These are phyloP conservation scores for Eugenia klotzschiana DNA, from an alignment of 441 rosid species.

Conservation along the genomic window DNA sequence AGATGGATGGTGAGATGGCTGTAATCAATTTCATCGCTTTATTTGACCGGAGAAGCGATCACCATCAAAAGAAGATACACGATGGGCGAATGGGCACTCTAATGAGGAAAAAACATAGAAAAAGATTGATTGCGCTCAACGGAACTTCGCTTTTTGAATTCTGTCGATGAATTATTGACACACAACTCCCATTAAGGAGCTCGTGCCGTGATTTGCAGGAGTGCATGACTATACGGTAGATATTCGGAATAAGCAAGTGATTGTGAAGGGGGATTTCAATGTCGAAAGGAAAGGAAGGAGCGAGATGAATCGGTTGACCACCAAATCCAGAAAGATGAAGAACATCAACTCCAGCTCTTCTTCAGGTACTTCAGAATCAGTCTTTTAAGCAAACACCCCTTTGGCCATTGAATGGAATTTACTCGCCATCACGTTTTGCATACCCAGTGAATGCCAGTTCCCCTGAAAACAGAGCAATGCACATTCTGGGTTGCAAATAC, in stretches of 20 bases:
- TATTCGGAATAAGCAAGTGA: conserved; percentile 25
- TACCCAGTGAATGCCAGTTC: no score
- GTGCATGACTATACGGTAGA: conserved; percentile 44
- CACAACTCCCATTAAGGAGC: background rate
- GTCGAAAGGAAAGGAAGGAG: background rate
- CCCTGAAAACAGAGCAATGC: background rate
- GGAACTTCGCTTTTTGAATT: background rate
- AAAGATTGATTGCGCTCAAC: background rate
- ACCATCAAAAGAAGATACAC: background rate
- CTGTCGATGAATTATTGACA: no score
- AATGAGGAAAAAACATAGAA: background rate
- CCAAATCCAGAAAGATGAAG: background rate
- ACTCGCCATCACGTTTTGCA: background rate
- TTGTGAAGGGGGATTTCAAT: conserved; percentile 31
- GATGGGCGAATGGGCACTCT: background rate
- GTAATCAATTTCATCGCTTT: background rate
- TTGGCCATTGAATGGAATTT: background rate
- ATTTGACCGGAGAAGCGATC: background rate
- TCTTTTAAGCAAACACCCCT: background rate
- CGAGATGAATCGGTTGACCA: background rate
- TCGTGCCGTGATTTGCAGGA: conserved; percentile 16
- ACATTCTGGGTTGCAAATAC: background rate
- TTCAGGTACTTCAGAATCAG: background rate
- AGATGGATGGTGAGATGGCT: conserved; percentile 29
- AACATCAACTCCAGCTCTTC: background rate